Evolutionary conservation across 1,139 yeast genomes (phyloP).

Genomic region (Sugiyamaella novakii): DNA sequence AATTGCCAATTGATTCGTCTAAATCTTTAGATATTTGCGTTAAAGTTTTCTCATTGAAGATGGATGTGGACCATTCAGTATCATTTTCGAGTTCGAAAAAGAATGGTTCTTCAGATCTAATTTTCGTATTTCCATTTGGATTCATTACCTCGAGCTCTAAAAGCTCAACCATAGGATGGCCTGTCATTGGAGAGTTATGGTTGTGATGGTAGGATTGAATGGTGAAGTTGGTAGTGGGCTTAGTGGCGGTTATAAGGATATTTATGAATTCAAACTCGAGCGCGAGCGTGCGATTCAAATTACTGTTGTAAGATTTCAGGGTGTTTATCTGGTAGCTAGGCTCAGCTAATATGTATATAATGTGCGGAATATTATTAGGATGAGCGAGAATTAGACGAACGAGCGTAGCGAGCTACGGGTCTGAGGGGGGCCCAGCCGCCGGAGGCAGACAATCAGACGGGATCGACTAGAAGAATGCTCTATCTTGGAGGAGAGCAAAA

Average conservation of each 20-base stretch:
- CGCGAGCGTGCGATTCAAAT: too few species aligned
- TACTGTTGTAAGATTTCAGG: too few species aligned
- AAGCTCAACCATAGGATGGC: background rate
- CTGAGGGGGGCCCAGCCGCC: background rate
- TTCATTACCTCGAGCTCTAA: background rate
- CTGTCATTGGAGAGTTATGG: too few species aligned
- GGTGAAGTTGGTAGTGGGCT: too few species aligned
- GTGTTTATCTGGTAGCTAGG: too few species aligned
- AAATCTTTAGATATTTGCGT: background rate
- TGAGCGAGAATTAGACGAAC: too few species aligned
- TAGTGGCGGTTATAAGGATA: too few species aligned
- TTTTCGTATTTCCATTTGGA: background rate
- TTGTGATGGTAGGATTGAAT: too few species aligned
- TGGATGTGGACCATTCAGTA: conserved; percentile 1
- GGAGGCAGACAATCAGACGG: background rate
- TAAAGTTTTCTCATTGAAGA: conserved; percentile 1
- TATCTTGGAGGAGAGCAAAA: too few species aligned
- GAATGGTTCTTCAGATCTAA: background rate
- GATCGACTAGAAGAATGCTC: background rate
- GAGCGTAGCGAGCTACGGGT: background rate
- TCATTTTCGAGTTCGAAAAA: background rate
- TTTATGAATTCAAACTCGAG: too few species aligned
- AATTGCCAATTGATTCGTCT: conserved; percentile 2
- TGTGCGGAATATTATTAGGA: too few species aligned
- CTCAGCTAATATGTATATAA: too few species aligned